Percentiles rank a stretch among this genome's conserved stretches.
Conservation (phyloP, 164 flowering plant species). For the Echeveria elegans region DNA sequence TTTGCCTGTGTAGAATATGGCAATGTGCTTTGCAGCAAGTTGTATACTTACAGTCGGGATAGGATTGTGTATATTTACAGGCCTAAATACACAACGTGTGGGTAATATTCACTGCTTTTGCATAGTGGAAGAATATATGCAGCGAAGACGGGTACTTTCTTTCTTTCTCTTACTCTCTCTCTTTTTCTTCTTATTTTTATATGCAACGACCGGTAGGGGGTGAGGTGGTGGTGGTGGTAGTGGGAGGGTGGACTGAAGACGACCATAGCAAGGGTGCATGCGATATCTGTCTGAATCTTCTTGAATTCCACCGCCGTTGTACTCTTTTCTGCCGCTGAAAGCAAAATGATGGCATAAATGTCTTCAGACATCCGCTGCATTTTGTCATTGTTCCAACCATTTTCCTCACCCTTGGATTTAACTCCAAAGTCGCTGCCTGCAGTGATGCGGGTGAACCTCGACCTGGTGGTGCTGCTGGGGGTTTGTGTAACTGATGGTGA, state of each 20-base stretch:
- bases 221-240: background rate
- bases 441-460: background rate
- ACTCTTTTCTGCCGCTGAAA: background rate
- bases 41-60: too few relatives aligned
- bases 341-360: background rate
- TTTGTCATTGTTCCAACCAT: background rate
- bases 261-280: background rate
- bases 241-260: background rate
- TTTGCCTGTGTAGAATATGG: background rate
- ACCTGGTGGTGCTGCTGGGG: too few relatives aligned
- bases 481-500: background rate
- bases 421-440: background rate
- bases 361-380: background rate
- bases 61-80: too few relatives aligned
- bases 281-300: background rate
- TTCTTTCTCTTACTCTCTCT: background rate
- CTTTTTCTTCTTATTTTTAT: too few relatives aligned
- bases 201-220: background rate
- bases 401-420: background rate
- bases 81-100: background rate
- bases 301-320: background rate
- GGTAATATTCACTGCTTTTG: too few relatives aligned
- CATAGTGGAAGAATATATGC: background rate
- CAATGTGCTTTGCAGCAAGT: background rate
- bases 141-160: background rate